Base-by-base conservation (phyloP, 306 rosid genomes). In the Glycine latifolia region DNA sequence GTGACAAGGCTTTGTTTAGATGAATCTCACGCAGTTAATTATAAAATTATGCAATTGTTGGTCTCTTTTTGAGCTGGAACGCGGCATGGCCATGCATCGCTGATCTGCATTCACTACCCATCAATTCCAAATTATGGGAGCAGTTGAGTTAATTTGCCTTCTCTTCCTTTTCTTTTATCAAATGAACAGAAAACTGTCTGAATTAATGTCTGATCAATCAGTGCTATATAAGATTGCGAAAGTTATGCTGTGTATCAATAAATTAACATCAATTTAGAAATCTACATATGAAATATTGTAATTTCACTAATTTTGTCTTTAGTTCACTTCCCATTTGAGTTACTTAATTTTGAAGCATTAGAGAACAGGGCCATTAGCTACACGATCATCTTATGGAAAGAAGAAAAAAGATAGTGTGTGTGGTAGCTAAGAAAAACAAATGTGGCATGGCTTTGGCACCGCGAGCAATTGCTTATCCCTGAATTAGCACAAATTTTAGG, bases 1-100 rank as follows among this genome's bases (percentile, higher is more conserved):
- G 15, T 86, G 85, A 84, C 84, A 58, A 14, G 86, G 85, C 76
- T 79, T 5, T 17, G 7, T 17, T 37, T 71, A 61, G 46, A 41
- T 81, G 11, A 73, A 75, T 17, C 75, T 79, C 33, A 54, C 39
- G 17, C 61, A 44, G 43, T 49, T 68, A 75, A 71, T 37, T 48
- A 83, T 59, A 74, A 54, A 43, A 70, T 37, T 68, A 15, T 71
- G 8, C 61, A 61, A 26, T 71, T 6, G 7, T 0, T 56, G 1
- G 7, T 75, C 68, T 75, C 78, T 86, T 76, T 71, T 61, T 76
- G 81, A 85, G 87, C 81, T 86, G 88, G 83, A 86, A 79, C 60
- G 79, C 88, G 83, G 79, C 88, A 87, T 81, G 78, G 85, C 78
- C 80, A 79, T 82, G 81, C 81, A 81, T 79, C 67, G 63, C 60